Evolutionary conservation across 2,329 filamentous ascomycete genomes (phyloP), one percentile per base, ranked within the genome.

Genomic region (Xenoacremonium recifei): DNA sequence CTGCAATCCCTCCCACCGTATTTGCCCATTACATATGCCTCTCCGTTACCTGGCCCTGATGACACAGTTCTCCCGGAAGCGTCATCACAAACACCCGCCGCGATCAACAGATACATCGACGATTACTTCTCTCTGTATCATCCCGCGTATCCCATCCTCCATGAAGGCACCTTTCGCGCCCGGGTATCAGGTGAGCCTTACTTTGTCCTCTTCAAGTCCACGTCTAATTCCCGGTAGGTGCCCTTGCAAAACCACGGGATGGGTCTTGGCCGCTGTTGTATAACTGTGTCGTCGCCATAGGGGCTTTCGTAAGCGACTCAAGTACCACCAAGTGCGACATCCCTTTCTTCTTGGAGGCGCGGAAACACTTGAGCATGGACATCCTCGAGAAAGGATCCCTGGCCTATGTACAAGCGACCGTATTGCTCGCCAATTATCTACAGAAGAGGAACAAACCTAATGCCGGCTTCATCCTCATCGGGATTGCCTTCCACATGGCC

Each of bases 401-500:
- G 5, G 63, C 61, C 6, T 55, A 67, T 2, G 67, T 72, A 0
- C 71, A 72, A 47, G 63, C 61, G 0, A 55, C 72, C 6, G 50
- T 59, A 3, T 57, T 73, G 5, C 61, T 64, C 49, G 64, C 63
- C 1, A 72, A 73, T 29, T 74, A 75, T 50, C 58, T 74, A 2
- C 72, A 75, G 39, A 74, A 73, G 47, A 58, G 66, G 17, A 68
- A 75, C 41, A 58, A 69, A 4, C 70, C 71, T 5, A 76, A 76
- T 43, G 72, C 70, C 0, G 69, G 69, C 1, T 75, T 73, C 47
- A 73, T 73, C 40, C 69, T 71, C 29, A 64, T 72, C 21, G 72
- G 72, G 0, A 65, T 75, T 21, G 72, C 71, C 1, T 65, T 69
- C 33, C 62, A 70, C 23, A 70, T 75, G 62, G 71, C 71, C 1